Percentiles rank a stretch among this genome's conserved stretches.
These are phyloP conservation scores for Nicotiana attenuata DNA, from an alignment of 257 asterid genomes.

Conservation along the genomic window DNA sequence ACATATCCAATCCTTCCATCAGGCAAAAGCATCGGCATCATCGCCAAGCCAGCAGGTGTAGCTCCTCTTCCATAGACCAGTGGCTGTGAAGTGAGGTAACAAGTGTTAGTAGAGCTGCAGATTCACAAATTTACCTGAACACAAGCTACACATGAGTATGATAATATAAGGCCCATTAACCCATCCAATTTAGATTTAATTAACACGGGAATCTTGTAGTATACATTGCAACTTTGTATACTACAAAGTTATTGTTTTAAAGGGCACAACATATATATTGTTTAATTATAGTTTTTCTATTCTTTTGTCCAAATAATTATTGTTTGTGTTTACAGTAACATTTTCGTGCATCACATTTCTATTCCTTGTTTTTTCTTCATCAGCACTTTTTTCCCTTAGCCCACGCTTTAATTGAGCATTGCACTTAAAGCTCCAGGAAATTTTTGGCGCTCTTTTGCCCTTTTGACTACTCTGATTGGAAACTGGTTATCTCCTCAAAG, in stretches of 20 bases:
- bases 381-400: too few relatives aligned
- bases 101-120: not conserved
- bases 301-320: too few relatives aligned
- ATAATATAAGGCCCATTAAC: not conserved
- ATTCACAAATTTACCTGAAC: not conserved
- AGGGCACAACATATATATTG: too few relatives aligned
- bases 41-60: constrained; percentile 85
- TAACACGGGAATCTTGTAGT: not conserved
- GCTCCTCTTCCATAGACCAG: constrained; percentile 76
- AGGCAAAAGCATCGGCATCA: constrained; percentile 99
- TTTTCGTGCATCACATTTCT: too few relatives aligned
- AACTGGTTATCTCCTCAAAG: not conserved
- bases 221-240: not conserved
- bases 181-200: not conserved
- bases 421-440: too few relatives aligned
- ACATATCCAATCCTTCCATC: constrained; percentile 99
- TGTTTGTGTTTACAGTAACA: too few relatives aligned
- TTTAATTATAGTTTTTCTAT: too few relatives aligned
- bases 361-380: too few relatives aligned
- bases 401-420: too few relatives aligned
- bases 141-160: not conserved
- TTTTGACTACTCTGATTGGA: too few relatives aligned
- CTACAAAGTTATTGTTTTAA: too few relatives aligned
- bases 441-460: too few relatives aligned
- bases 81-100: constrained; percentile 40